These are phyloP conservation scores for Lobulomyces angularis DNA, from an alignment of 192 early-diverging fungal species.

Conservation along the genomic window DNA sequence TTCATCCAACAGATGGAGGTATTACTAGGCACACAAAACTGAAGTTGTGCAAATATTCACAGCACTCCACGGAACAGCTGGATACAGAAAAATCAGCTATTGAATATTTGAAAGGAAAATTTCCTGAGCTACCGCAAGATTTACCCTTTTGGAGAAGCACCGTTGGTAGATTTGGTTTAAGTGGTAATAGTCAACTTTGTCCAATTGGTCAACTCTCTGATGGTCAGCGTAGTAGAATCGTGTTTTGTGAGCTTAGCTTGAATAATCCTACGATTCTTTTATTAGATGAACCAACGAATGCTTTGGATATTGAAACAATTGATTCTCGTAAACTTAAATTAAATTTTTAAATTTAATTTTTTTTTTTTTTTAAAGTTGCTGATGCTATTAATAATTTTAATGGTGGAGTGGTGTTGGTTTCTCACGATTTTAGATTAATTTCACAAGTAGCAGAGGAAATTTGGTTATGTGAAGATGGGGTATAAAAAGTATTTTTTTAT, in stretches of 20 bases:
- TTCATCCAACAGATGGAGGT: slow-evolving; percentile 70
- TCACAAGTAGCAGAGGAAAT: slow-evolving; percentile 76
- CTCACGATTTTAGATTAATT: slow-evolving; percentile 98
- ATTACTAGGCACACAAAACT: slow-evolving; percentile 81
- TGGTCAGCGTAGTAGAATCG: slow-evolving; percentile 88
- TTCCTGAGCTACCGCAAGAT: slow-evolving; percentile 72
- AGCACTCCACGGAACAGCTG: slow-evolving; percentile 96
- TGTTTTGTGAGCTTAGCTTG: slow-evolving; percentile 88
- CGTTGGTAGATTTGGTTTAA: slow-evolving; percentile 88
- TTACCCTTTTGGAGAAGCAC: slow-evolving; percentile 80
- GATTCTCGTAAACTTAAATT: slow-evolving; percentile 25
- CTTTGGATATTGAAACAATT: slow-evolving; percentile 70
- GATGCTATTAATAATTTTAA: slow-evolving; percentile 89
- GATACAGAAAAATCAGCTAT: slow-evolving; percentile 76
- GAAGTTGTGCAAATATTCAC: slow-evolving; percentile 92
- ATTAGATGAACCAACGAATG: slow-evolving; percentile 98
- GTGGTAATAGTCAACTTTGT: slow-evolving; percentile 82
- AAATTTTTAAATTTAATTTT: background rate
- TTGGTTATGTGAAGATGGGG: background rate
- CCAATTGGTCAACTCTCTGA: slow-evolving; percentile 82
- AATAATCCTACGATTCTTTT: slow-evolving; percentile 84
- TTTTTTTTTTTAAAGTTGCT: slow-evolving; percentile 83
- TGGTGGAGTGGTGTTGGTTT: slow-evolving; percentile 94
- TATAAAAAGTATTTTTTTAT: slow-evolving; percentile 4
- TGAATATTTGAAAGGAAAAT: slow-evolving; percentile 77